Conservation (phyloP, 2,329 filamentous ascomycete species). For the Fusarium penzigii region DNA sequence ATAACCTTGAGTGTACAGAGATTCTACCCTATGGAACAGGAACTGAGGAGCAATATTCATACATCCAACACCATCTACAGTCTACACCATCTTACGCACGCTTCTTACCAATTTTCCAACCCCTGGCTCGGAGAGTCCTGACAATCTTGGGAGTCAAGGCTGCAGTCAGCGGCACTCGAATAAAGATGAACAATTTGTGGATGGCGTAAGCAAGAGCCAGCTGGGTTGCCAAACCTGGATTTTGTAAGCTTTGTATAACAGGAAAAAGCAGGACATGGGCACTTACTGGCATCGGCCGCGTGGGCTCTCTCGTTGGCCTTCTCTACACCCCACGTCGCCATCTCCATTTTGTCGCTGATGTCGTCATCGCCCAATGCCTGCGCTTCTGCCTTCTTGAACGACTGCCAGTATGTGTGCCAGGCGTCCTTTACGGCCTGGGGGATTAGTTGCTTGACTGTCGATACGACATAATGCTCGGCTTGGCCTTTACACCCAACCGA, state of each 20-base stretch:
- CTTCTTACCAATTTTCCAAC: conserved; percentile 90
- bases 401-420: conserved; percentile 51
- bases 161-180: conserved; percentile 89
- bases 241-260: conserved; percentile 24
- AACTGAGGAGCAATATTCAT: neutral
- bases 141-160: conserved; percentile 94
- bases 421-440: conserved; percentile 58
- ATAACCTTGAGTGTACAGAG: neutral
- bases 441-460: conserved; percentile 57
- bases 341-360: conserved; percentile 49
- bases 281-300: conserved; percentile 71
- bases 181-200: conserved; percentile 96
- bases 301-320: conserved; percentile 62
- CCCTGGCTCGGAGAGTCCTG: conserved; percentile 81
- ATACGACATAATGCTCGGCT: conserved; percentile 68
- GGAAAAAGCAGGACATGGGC: neutral
- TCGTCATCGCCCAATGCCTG: conserved; percentile 45
- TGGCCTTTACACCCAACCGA: conserved; percentile 43
- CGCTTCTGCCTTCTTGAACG: conserved; percentile 47
- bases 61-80: neutral
- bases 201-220: conserved; percentile 93
- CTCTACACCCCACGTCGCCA: conserved; percentile 61
- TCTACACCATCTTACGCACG: conserved; percentile 5
- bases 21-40: neutral
- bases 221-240: conserved; percentile 71